Evolutionary conservation across 441 rosid species (phyloP), one percentile per base, ranked within the genome.

Genomic region (Cnidoscolus chayamansa): DNA sequence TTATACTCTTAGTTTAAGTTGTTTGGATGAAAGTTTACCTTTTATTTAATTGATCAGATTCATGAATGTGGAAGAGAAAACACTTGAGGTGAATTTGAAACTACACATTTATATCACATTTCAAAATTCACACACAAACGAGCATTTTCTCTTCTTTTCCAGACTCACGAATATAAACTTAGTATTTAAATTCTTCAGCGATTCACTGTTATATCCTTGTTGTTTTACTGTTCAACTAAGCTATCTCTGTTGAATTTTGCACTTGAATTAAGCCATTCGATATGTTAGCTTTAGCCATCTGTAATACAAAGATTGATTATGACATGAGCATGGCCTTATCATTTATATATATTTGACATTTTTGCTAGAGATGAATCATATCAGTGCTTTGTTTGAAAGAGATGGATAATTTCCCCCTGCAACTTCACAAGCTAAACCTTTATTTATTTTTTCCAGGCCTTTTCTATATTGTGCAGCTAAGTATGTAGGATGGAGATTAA

Each of bases 401-500:
- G 50, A 59, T 20, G 30, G 7, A 16, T 20, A 2, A 54, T 54
- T 58, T 50, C 19, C 20, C 63, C 61, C 47, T 65, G 15, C 25
- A 25, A 25, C 25, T 25, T 47, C 5, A 43, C 17, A 13, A 49
- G 13, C 6, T 35, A 63, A n/a, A 64, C 45, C 6, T 12, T 50
- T 49, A 5, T 12, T 19, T 10, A 15, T 31, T 40, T 60, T 47
- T 32, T 55, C 6, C 10, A 31, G 63, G 6, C 7, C 25, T 19
- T 69, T 72, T 6, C 25, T 51, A 7, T 56, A 20, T 2, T 50
- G 20, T 72, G 63, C 25, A 25, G 31, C 20, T 15, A 6, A 2
- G 35, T 59, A 11, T 70, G 35, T 48, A 7, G 58, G 56, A 35
- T 54, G 59, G 15, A 17, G 43, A 53, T 74, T 74, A 32, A 76